phyloP scores from a whole-genome alignment of 192 early-diverging fungal species.

The Coemansia sp. region DNA sequence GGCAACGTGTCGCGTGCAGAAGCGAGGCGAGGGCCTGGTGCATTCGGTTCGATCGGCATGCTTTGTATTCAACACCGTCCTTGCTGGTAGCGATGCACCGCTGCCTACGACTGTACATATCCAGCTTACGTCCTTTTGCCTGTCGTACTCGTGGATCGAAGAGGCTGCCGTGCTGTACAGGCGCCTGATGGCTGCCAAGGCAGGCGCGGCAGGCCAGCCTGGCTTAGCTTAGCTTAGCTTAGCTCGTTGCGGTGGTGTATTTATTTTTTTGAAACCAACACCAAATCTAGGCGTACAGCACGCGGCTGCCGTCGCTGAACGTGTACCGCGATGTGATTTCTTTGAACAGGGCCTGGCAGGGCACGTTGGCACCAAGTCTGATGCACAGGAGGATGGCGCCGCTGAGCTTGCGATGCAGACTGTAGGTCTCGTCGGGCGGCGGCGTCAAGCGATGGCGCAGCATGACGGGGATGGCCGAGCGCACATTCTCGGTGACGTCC shows the following conservation, averaged over 20 bases:
- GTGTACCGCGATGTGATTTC: constrained; percentile 32
- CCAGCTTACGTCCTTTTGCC: constrained; percentile 40
- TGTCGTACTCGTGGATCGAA: constrained; percentile 40
- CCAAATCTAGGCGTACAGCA: no score
- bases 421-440: constrained; percentile 98
- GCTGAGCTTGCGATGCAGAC: constrained; percentile 89
- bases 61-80: constrained; percentile 20
- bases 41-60: constrained; percentile 30
- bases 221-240: no score
- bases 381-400: constrained; percentile 91
- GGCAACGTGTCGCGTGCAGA: constrained; percentile 32
- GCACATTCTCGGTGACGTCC: constrained; percentile 77
- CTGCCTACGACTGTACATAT: constrained; percentile 29
- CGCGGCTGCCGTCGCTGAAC: constrained; percentile 25
- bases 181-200: constrained; percentile 4
- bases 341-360: constrained; percentile 42
- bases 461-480: constrained; percentile 92
- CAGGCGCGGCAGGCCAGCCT: no score
- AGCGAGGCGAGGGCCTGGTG: constrained; percentile 9
- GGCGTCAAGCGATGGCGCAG: constrained; percentile 88
- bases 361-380: constrained; percentile 64
- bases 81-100: constrained; percentile 13
- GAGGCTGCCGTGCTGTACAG: constrained; percentile 38
- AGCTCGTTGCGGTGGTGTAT: no score
- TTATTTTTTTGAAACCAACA: no score